Evolutionary conservation across 352 stramenopile species (phyloP), one percentile per base, ranked within the genome.

Genomic region (Globisporangium nagaii): DNA sequence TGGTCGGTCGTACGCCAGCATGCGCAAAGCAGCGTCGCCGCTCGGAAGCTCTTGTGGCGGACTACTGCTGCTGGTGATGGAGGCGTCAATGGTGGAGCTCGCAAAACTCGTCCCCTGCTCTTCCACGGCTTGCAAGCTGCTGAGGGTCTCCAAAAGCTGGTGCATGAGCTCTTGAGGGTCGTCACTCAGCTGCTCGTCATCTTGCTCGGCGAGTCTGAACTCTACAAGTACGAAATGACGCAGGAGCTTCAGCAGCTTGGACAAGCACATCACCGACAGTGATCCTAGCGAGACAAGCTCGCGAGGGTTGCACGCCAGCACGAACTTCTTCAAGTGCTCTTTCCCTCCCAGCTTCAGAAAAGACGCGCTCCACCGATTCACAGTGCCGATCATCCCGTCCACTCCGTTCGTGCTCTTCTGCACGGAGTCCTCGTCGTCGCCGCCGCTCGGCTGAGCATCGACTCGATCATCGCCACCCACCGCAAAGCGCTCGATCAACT

Each of bases 221-320:
- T 84, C 70, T 2, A 90, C 65, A 25, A 85, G 35, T 20, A 88
- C 66, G 36, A 88, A 88, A 70, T 88, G 79, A 6, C 75, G 73
- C 34, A 92, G 60, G 22, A 92, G 49, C 25, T 87, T 82, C n/a
- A 89, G 61, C 32, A 92, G 51, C 22, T 85, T 87, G 1, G 77
- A 73, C 34, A 90, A 58, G 28, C 77, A 88, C 77, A 89, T 85
- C 10, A 83, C 54, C 11, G 67, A 63, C 24, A 92, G 58, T 17
- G 66, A 68, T 60, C 77, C 70, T 44, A 80, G 66, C 7, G 37
- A 58, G 40, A 70, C 56, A 22, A 86, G 32, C 6, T 82, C 39
- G 31, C 64, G 40, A 25, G 66, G 62, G 43, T 62, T 70, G 15
- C 60, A 63, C 24, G 50, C 61, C 30, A 89, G 51, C 46, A 90